Percentiles rank a stretch among this genome's conserved stretches.
phyloP scores from a whole-genome alignment of 78 protist species.

The Dictyostelium firmibasis region DNA sequence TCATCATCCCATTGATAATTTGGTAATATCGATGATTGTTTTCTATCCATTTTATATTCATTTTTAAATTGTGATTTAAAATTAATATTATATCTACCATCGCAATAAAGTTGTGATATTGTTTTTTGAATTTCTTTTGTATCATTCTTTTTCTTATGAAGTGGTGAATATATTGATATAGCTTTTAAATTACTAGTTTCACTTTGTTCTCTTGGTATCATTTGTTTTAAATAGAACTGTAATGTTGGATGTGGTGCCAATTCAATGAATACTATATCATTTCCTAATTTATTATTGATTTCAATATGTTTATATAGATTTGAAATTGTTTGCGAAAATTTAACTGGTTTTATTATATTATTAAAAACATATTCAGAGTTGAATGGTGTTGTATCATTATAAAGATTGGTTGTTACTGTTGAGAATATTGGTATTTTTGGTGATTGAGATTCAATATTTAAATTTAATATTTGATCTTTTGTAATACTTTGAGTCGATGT shows the following conservation, averaged over 20 bases:
- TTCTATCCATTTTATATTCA: background rate
- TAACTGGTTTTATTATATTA: constrained; percentile 14
- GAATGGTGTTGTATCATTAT: background rate
- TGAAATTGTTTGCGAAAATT: background rate
- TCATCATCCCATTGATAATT: constrained; percentile 52
- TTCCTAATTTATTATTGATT: background rate
- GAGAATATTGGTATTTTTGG: constrained; percentile 9
- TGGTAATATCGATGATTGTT: background rate
- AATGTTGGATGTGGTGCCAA: constrained; percentile 64
- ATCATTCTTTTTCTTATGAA: constrained; percentile 27
- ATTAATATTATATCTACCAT: background rate
- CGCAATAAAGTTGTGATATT: background rate
- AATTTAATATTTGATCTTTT: background rate
- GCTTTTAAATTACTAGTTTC: background rate
- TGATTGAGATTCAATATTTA: background rate
- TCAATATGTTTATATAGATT: background rate
- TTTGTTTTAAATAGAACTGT: constrained; percentile 21
- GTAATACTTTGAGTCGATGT: background rate
- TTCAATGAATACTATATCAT: background rate
- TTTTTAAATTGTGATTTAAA: background rate
- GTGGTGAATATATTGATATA: background rate
- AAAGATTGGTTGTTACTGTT: background rate
- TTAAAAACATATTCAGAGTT: background rate
- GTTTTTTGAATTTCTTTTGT: background rate
- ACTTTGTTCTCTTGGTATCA: background rate